Evolutionary conservation across 768 basidiomycete genomes (phyloP).

Genomic region (Austroboletus eburneus): DNA sequence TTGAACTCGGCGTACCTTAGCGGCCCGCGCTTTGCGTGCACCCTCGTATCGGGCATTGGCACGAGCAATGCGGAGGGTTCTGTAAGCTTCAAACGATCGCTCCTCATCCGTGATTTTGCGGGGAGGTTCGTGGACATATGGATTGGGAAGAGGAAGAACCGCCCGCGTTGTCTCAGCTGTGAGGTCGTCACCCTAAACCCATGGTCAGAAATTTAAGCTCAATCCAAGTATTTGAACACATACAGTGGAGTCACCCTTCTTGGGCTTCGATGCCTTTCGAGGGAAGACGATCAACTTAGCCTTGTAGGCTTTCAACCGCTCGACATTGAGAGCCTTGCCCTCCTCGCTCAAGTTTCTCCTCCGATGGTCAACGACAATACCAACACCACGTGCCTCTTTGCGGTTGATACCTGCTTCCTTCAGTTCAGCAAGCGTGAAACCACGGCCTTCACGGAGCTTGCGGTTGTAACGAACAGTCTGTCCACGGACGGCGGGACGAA

Average conservation of each 20-base stretch:
- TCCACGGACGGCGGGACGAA: conserved; percentile 94
- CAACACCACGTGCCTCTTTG: conserved; percentile 90
- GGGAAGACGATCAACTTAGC: conserved; percentile 93
- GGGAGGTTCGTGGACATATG: conserved; percentile 72
- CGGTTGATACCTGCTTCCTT: conserved; percentile 93
- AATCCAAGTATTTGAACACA: conserved; percentile 27
- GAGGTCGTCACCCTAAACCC: conserved; percentile 73
- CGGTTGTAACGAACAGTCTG: conserved; percentile 98
- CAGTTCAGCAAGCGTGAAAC: conserved; percentile 91
- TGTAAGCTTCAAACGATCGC: conserved; percentile 84
- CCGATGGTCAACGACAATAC: conserved; percentile 95
- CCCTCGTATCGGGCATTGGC: conserved; percentile 84
- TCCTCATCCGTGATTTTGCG: conserved; percentile 92
- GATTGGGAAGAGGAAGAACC: conserved; percentile 60
- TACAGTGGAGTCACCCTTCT: conserved; percentile 92
- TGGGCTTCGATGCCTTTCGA: conserved; percentile 90
- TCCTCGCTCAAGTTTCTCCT: conserved; percentile 96
- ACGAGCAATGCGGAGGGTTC: conserved; percentile 80
- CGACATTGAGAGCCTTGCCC: conserved; percentile 93
- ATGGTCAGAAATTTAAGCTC: conserved; percentile 4
- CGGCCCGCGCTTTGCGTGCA: conserved; percentile 77
- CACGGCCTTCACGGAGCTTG: conserved; percentile 94
- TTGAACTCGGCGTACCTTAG: conserved; percentile 59
- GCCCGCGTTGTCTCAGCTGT: conserved; percentile 69
- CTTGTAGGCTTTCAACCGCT: conserved; percentile 93